Evolutionary conservation across 768 basidiomycete genomes (phyloP).

Genomic region (Podaxis mareebaensis): DNA sequence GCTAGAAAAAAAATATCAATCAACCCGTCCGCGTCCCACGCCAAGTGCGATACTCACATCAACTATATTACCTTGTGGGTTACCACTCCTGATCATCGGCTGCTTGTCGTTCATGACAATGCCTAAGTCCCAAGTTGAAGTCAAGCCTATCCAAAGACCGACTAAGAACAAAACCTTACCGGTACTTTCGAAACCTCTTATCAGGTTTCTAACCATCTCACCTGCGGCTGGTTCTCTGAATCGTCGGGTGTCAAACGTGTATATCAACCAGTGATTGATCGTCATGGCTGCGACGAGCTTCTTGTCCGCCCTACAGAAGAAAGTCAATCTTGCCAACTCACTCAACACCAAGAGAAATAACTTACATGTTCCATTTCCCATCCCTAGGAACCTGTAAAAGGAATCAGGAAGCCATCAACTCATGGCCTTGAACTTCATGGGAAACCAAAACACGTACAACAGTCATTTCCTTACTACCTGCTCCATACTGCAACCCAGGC

Average conservation of each 20-base stretch:
- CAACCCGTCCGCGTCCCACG: neutral
- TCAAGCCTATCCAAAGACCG: slow-evolving; percentile 38
- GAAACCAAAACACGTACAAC: slow-evolving; percentile 43
- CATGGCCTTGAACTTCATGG: neutral
- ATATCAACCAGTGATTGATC: slow-evolving; percentile 62
- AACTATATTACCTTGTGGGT: slow-evolving; percentile 56
- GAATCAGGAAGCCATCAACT: slow-evolving; percentile 15
- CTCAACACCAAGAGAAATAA: slow-evolving; percentile 16
- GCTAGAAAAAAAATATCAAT: slow-evolving; percentile 32
- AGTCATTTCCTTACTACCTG: slow-evolving; percentile 46
- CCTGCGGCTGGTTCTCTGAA: slow-evolving; percentile 39
- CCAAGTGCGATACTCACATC: slow-evolving; percentile 24
- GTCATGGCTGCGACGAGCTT: slow-evolving; percentile 53
- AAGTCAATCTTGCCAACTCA: slow-evolving; percentile 40
- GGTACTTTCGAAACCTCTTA: slow-evolving; percentile 51
- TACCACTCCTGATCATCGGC: slow-evolving; percentile 54
- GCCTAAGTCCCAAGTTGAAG: slow-evolving; percentile 39
- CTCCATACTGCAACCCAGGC: slow-evolving; percentile 68
- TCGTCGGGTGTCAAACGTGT: slow-evolving; percentile 60
- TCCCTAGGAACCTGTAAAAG: slow-evolving; percentile 52
- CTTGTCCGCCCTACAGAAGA: slow-evolving; percentile 62
- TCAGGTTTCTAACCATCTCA: slow-evolving; percentile 46
- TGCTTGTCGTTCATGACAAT: slow-evolving; percentile 49
- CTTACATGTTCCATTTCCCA: slow-evolving; percentile 80
- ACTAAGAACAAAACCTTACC: slow-evolving; percentile 43